Evolutionary conservation across 768 basidiomycete genomes (phyloP), one percentile per base, ranked within the genome.

Genomic region (Mycena galericulata): DNA sequence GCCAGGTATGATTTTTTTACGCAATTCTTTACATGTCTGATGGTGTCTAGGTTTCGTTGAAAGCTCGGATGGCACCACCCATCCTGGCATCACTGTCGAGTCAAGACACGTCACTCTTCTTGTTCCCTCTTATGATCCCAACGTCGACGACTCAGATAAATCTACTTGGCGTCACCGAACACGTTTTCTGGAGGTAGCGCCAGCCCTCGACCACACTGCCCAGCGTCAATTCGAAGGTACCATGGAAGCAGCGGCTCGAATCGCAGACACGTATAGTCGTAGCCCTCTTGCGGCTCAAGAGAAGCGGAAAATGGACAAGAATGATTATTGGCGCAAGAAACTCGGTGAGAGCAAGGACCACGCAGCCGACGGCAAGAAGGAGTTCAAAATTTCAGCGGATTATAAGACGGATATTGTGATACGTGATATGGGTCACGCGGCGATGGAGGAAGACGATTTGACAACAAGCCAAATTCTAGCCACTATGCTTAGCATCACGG

Each of bases 201-300:
- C 75, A 4, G 71, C 72, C 0, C 4, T 74, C 1, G 69, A 76
- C 49, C 79, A 78, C 56, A 76, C 75, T 3, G 78, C 70, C 15
- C 65, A 77, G 59, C 72, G 68, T 15, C 76, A 78, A 62, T 70
- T 78, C 15, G 53, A 68, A 24, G 73, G 71, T 8, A 77, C 72
- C 57, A 50, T 72, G 40, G 34, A 71, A 6, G 24, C 56, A 18
- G 64, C 68, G 14, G 14, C 41, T 2, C n/a, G 59, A 26, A 60
- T 76, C 32, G 68, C 65, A 15, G 54, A 53, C 15, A 55, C 62
- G 0, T 79, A 74, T 53, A 75, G 70, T 30, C 40, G 65, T 18
- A 72, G 74, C 38, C 76, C 75, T 3, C 41, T 75, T 0, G 56
- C 72, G 7, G 27, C 38, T 4, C 7, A 41, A 17, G 40, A 41